Evolutionary conservation across 73 alveolate genomes (phyloP).

Genomic region (Uronychia binucleata): DNA sequence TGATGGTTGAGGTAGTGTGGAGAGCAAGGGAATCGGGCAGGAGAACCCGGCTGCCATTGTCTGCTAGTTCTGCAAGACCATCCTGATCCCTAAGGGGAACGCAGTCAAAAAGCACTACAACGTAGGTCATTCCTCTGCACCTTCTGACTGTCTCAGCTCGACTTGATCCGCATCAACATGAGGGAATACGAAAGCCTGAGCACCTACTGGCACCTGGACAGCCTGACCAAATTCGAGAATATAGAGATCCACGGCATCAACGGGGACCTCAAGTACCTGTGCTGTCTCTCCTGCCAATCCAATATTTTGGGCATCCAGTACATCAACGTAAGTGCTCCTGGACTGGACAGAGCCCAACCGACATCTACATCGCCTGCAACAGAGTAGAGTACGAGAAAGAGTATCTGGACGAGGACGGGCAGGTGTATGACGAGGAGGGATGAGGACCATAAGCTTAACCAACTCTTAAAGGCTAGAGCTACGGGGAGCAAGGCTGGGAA

Average conservation of each 20-base stretch:
- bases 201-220: slow-evolving; percentile 48
- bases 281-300: slow-evolving; percentile 42
- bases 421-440: neutral
- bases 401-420: neutral
- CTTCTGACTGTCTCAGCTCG: slow-evolving; percentile 18
- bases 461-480: too few species aligned
- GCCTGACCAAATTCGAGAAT: slow-evolving; percentile 27
- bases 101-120: slow-evolving; percentile 33
- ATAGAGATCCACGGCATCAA: slow-evolving; percentile 40
- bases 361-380: slow-evolving; percentile 15
- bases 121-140: neutral
- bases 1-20: too few species aligned
- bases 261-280: slow-evolving; percentile 41
- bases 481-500: neutral
- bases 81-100: slow-evolving; percentile 21
- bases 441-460: neutral
- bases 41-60: slow-evolving; percentile 19
- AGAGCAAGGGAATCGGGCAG: slow-evolving; percentile 28
- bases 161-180: slow-evolving; percentile 35
- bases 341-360: neutral
- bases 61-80: slow-evolving; percentile 31
- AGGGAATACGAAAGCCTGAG: slow-evolving; percentile 44
- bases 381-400: slow-evolving; percentile 9
- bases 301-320: slow-evolving; percentile 35
- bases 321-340: neutral